Base-by-base conservation (phyloP, 306 rosid species). In the Castanopsis chinensis region DNA sequence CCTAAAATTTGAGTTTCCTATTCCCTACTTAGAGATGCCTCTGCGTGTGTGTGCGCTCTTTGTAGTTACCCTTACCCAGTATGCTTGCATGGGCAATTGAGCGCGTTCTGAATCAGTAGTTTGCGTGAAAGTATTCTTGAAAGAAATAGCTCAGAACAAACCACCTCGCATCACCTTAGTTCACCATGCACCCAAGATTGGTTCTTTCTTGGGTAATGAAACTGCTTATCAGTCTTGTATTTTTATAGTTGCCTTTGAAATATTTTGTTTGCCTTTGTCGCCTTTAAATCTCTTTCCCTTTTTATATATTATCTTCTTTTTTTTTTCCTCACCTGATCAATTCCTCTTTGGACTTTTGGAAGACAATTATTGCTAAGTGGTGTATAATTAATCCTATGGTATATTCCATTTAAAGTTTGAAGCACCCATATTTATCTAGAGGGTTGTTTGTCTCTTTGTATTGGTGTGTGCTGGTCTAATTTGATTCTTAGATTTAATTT, bases 371-470 rank as follows among this genome's bases (percentile, higher is more conserved):
- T 64, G 55, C 58, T 60, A 14, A 83, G 61, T 37, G 80, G 76
- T 65, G 71, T 76, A 45, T 73, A 78, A 65, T 59, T 72, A 25
- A 61, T 71, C 17, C 53, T 60, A 2, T 56, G 4, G 63, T 71
- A 72, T 81, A 76, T 55, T 51, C 12, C 12, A 14, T 67, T 32
- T 41, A 69, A 75, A 55, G 79, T 67, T 32, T 41, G 58, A 75
- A 55, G 79, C 69, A 45, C 75, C 75, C 72, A 70, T 60, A 51
- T 37, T 69, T 43, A 43, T 69, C 60, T 59, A 63, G 68, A 54
- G 56, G 68, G 63, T 28, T 57, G 70, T 37, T 32, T 78, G 88
- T 81, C 85, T 70, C 73, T 64, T 61, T 52, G 51, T 37, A 78
- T 53, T 21, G 4, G 33, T 49, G 64, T 13, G 14, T 37, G 23